Evolutionary conservation across 129 eudicot species (phyloP).

Genomic region (Chrysanthemum seticuspe): DNA sequence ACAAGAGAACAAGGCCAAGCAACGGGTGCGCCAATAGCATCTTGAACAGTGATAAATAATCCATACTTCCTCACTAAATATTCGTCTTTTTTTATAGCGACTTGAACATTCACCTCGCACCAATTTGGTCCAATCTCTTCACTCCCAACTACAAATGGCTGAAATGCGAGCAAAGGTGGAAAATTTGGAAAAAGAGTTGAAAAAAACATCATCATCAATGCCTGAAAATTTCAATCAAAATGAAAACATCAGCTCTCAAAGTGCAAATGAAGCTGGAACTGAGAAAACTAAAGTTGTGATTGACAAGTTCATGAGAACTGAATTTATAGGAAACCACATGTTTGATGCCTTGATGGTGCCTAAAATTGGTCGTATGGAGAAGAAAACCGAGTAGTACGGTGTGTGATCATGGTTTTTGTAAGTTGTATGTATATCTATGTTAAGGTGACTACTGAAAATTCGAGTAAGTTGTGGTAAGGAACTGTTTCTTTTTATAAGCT

Average conservation of each 20-base stretch:
- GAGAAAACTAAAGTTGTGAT: constrained; percentile 23
- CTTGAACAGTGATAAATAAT: too few species aligned
- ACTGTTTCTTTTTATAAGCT: not conserved
- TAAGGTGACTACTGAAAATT: too few species aligned
- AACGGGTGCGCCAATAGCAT: too few species aligned
- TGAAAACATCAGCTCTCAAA: constrained; percentile 2
- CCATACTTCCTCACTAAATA: too few species aligned
- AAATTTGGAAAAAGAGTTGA: constrained; percentile 24
- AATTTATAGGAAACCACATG: constrained; percentile 27
- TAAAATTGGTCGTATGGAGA: constrained; percentile 13
- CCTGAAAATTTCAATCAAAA: constrained; percentile 1
- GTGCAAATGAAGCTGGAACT: constrained; percentile 10
- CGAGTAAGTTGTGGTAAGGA: not conserved
- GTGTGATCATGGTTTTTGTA: not conserved
- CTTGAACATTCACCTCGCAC: too few species aligned
- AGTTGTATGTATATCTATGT: not conserved
- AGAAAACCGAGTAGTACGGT: constrained; percentile 1
- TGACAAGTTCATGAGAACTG: constrained; percentile 19
- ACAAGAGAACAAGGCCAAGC: not conserved
- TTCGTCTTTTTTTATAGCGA: too few species aligned
- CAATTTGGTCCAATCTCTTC: too few species aligned
- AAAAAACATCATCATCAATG: constrained; percentile 12
- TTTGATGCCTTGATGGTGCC: constrained; percentile 27
- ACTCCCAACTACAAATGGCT: not conserved
- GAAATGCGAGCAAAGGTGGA: constrained; percentile 25